phyloP scores from a whole-genome alignment of 164 flowering plant genomes.

The Protea cynaroides region DNA sequence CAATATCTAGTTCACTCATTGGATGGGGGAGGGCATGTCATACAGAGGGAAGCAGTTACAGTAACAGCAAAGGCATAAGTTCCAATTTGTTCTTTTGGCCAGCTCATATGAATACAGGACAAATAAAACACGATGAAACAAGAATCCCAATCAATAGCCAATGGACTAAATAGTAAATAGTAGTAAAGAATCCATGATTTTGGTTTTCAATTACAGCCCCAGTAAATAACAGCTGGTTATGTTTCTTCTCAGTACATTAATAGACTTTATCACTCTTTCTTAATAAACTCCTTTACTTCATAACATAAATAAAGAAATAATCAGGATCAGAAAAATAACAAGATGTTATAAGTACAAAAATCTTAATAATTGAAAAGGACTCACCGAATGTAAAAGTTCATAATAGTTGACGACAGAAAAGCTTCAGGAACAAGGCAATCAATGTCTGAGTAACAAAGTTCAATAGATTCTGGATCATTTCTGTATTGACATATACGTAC shows the following conservation, averaged over 20 bases:
- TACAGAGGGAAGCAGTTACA: neutral
- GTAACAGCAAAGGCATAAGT: neutral
- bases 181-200: no score
- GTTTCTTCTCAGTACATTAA: no score
- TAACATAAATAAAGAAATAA: no score
- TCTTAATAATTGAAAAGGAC: slow-evolving; percentile 1
- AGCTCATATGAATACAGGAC: neutral
- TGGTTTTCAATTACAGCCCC: no score
- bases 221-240: no score
- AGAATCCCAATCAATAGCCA: neutral
- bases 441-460: slow-evolving; percentile 53
- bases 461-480: slow-evolving; percentile 69
- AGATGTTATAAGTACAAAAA: neutral
- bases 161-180: no score
- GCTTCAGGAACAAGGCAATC: slow-evolving; percentile 66
- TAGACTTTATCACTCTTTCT: no score
- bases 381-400: slow-evolving; percentile 87
- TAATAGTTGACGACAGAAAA: slow-evolving; percentile 68
- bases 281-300: no score
- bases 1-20: neutral
- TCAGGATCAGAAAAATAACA: no score
- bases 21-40: neutral
- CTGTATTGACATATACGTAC: slow-evolving; percentile 33
- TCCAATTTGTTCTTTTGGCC: no score
- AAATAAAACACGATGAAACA: neutral